Evolutionary conservation across 2,329 filamentous ascomycete species (phyloP).

Genomic region (Blastomyces emzantsi): DNA sequence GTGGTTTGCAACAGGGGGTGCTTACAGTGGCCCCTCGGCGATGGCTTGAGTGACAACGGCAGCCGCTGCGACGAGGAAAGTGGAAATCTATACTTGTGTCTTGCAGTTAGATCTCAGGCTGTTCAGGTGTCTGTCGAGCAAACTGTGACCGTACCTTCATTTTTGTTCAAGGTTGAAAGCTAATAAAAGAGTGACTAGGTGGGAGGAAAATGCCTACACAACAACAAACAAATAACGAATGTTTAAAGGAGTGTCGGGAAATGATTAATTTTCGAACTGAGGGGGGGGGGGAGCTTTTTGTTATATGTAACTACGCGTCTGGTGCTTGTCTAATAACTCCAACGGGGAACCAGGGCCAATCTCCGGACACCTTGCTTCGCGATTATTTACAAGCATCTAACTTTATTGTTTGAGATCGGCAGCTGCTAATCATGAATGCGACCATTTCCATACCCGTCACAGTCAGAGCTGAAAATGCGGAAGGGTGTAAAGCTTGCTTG

Average conservation of each 20-base stretch:
- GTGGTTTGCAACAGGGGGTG: neutral
- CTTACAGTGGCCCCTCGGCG: neutral
- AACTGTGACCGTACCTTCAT: neutral
- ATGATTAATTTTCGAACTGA: neutral
- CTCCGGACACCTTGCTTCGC: too few relatives aligned
- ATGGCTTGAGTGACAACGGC: neutral
- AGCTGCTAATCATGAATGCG: too few relatives aligned
- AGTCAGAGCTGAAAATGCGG: too few relatives aligned
- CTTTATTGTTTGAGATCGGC: too few relatives aligned
- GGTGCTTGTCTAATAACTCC: too few relatives aligned
- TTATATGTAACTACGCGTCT: too few relatives aligned
- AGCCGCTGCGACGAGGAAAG: neutral
- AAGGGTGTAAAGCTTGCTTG: too few relatives aligned
- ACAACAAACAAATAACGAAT: neutral
- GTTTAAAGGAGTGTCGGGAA: neutral
- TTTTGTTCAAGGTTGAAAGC: neutral
- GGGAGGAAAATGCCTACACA: neutral
- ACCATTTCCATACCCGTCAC: too few relatives aligned
- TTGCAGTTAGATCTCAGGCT: neutral
- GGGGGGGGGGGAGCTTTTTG: too few relatives aligned
- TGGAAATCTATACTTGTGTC: neutral
- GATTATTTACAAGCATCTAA: too few relatives aligned
- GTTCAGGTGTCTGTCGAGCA: neutral
- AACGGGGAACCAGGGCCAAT: too few relatives aligned
- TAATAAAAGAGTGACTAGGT: neutral